A percentile compares a stretch with the other conserved stretches of the same genome.
These are phyloP conservation scores for Isabelozyma heimii DNA, from an alignment of 805 yeast genomes.

Conservation along the genomic window DNA sequence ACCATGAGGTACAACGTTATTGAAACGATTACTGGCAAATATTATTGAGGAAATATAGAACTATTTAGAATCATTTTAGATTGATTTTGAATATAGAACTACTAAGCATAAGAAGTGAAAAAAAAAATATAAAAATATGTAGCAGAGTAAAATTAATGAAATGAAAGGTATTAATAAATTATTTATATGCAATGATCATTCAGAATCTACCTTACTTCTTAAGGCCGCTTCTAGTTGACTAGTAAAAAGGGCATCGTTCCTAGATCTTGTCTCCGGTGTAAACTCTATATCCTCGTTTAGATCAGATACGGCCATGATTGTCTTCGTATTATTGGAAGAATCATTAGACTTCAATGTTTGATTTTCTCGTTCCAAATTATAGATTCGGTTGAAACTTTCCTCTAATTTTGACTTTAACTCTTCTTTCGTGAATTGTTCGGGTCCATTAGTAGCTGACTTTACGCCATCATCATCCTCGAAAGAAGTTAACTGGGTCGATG, in stretches of 20 bases:
- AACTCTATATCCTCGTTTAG: background rate
- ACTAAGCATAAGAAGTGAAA: background rate
- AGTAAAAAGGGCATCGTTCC: constrained; percentile 2
- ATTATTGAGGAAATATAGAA: too few species aligned
- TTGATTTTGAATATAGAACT: too few species aligned
- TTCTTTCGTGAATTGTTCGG: constrained; percentile 17
- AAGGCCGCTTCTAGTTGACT: constrained; percentile 9
- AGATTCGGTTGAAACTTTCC: constrained; percentile 36
- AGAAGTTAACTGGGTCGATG: constrained; percentile 44
- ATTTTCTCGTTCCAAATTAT: constrained; percentile 30
- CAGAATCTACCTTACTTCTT: constrained; percentile 1
- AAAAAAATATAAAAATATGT: too few species aligned
- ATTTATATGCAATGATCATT: background rate
- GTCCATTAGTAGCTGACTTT: constrained; percentile 5
- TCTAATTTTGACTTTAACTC: constrained; percentile 33
- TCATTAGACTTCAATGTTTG: constrained; percentile 12
- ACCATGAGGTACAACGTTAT: too few species aligned
- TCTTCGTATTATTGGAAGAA: background rate
- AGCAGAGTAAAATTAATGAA: background rate
- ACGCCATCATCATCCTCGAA: constrained; percentile 19
- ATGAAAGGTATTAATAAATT: background rate
- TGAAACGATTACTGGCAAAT: too few species aligned
- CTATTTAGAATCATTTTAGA: too few species aligned
- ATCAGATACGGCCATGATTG: background rate
- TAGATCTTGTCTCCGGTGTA: background rate